Percentiles rank a stretch among this genome's conserved stretches.
Evolutionary conservation across 148 eudicot genomes (phyloP).

Genomic region (Spergularia bocconei): DNA sequence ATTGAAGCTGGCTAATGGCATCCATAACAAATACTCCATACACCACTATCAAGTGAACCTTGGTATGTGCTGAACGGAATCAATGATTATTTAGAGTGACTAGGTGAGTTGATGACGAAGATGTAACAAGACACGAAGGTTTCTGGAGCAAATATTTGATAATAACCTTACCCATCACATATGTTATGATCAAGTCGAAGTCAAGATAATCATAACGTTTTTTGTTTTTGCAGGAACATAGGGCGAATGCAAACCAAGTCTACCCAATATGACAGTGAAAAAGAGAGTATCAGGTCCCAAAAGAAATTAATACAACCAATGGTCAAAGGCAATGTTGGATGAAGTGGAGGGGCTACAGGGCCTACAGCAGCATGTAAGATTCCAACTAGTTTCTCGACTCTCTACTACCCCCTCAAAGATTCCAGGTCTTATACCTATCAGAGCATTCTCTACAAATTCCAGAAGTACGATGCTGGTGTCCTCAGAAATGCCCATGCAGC

Average conservation of each 20-base stretch:
- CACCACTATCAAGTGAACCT: conserved; percentile 10
- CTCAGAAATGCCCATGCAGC: too few relatives aligned
- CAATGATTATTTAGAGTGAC: background rate
- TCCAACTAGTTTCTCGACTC: background rate
- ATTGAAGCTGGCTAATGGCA: background rate
- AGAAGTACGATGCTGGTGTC: too few relatives aligned
- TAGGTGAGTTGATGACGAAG: background rate
- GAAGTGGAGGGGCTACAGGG: background rate
- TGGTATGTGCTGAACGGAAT: background rate
- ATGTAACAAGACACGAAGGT: background rate
- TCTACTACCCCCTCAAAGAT: too few relatives aligned
- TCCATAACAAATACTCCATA: background rate
- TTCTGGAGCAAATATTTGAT: background rate
- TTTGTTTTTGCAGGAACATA: too few relatives aligned
- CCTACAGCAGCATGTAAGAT: background rate
- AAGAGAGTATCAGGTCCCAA: too few relatives aligned
- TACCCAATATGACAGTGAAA: background rate
- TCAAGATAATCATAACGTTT: too few relatives aligned
- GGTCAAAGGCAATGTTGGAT: background rate
- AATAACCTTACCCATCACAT: background rate
- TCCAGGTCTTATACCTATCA: too few relatives aligned
- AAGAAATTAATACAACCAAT: background rate
- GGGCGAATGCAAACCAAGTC: background rate
- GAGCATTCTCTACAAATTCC: too few relatives aligned
- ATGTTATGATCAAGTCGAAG: background rate